A percentile compares a stretch with the other conserved stretches of the same genome.
Conservation (phyloP, 2,329 filamentous ascomycete species). For the Trichoderma sp. region DNA sequence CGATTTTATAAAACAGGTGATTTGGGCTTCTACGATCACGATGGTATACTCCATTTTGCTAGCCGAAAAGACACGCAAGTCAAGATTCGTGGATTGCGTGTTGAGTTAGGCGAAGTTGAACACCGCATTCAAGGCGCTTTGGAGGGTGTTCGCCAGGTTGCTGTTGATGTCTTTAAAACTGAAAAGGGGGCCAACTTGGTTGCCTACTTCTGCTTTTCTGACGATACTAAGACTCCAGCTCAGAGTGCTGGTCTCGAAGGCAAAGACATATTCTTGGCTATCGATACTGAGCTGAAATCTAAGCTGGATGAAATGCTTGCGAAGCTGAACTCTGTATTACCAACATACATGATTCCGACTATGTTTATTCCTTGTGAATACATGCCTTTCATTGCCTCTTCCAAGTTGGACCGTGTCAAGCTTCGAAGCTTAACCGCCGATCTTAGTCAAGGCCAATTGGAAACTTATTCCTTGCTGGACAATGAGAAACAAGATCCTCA, state of each 20-base stretch:
- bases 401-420: conserved; percentile 14
- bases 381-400: conserved; percentile 32
- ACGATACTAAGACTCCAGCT: neutral
- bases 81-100: conserved; percentile 58
- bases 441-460: neutral
- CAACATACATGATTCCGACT: conserved; percentile 42
- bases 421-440: neutral
- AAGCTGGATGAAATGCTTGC: neutral
- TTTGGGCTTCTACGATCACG: conserved; percentile 39
- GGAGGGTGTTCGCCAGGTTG: neutral
- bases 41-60: conserved; percentile 42
- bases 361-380: conserved; percentile 38
- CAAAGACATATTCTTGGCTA: neutral
- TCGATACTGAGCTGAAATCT: neutral
- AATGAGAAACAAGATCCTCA: neutral
- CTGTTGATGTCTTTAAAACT: conserved; percentile 15
- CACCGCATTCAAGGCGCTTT: conserved; percentile 3
- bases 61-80: conserved; percentile 56
- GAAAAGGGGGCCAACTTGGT: neutral
- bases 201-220: conserved; percentile 2
- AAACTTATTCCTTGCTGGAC: neutral
- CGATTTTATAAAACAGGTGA: conserved; percentile 47
- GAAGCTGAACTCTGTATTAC: conserved; percentile 3
- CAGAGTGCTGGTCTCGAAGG: neutral
- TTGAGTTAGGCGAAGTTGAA: conserved; percentile 42